Evolutionary conservation across 768 basidiomycete genomes (phyloP).

Genomic region (Suillus subalutaceus): DNA sequence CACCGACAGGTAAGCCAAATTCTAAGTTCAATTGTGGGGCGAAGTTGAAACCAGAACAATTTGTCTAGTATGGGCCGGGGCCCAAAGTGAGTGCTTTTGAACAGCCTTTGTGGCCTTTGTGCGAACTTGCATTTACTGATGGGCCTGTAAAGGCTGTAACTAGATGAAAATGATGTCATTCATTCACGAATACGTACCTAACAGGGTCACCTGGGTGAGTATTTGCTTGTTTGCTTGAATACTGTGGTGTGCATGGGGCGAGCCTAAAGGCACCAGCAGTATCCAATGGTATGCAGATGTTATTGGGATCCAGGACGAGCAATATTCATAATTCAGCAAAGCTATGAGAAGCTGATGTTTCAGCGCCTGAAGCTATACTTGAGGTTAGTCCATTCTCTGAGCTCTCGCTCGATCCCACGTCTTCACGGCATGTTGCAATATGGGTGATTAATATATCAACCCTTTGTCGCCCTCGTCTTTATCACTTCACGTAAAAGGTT

Average conservation of each 20-base stretch:
- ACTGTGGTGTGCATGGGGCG: neutral
- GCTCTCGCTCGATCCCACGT: neutral
- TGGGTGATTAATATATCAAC: neutral
- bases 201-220: neutral
- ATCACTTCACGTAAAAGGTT: neutral
- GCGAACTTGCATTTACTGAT: too few species aligned
- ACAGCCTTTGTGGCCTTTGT: too few species aligned
- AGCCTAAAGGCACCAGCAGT: neutral
- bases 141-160: neutral
- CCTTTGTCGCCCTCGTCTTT: neutral
- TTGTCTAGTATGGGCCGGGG: too few species aligned
- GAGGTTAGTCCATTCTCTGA: neutral
- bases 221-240: neutral
- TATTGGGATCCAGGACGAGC: neutral
- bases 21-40: too few species aligned
- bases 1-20: too few species aligned
- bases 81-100: too few species aligned
- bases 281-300: neutral
- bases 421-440: neutral
- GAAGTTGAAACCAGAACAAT: too few species aligned
- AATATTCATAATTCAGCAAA: neutral
- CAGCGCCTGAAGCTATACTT: neutral
- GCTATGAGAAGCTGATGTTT: neutral
- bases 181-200: neutral
- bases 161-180: neutral